phyloP scores from a whole-genome alignment of 176 grass and related monocot species.

The Sorghum bicolor region Sorghum_bicolor_NCBIv3 NC_012872.2:2015001-2015500 shows the following conservation, averaged over 20 bases:
- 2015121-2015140: slow-evolving; percentile 39
- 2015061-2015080: slow-evolving; percentile 22
- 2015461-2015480: slow-evolving; percentile 68
- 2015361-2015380: slow-evolving; percentile 39
- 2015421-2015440: slow-evolving; percentile 39
- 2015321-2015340: slow-evolving; percentile 43
- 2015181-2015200: slow-evolving; percentile 28
- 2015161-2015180: slow-evolving; percentile 20
- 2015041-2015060: slow-evolving; percentile 42
- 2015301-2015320: slow-evolving; percentile 49
- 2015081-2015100: background rate
- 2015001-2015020: slow-evolving; percentile 8
- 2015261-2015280: slow-evolving; percentile 91
- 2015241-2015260: slow-evolving; percentile 88
- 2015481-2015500: slow-evolving; percentile 61
- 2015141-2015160: slow-evolving; percentile 29
- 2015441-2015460: slow-evolving; percentile 61
- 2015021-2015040: slow-evolving; percentile 40
- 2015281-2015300: slow-evolving; percentile 74
- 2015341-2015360: slow-evolving; percentile 47
- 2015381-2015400: slow-evolving; percentile 24
- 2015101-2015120: slow-evolving; percentile 28
- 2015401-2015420: slow-evolving; percentile 28
- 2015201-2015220: slow-evolving; percentile 52
- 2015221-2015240: slow-evolving; percentile 67